Evolutionary conservation across 345 rosid species (phyloP).

Genomic region (Eutrema japonicum): DNA sequence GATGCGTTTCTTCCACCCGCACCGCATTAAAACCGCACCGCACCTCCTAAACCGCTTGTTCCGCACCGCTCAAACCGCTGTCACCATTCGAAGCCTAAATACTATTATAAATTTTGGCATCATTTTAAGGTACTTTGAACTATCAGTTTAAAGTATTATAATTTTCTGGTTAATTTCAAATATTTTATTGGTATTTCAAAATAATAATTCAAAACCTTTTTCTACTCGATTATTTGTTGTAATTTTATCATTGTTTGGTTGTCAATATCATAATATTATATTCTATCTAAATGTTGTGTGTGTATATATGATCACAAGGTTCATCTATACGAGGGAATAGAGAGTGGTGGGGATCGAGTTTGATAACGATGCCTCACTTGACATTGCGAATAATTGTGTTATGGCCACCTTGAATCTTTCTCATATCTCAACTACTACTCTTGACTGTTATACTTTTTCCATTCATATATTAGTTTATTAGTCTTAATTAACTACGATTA

Average conservation of each 20-base stretch:
- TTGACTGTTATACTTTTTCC: conserved; percentile 22
- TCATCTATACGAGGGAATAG: conserved; percentile 34
- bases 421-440: conserved; percentile 40
- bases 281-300: neutral
- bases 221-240: neutral
- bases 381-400: conserved; percentile 39
- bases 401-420: conserved; percentile 42
- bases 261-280: neutral
- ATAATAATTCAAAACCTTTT: neutral
- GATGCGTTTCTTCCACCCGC: too few relatives aligned
- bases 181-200: neutral
- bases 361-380: conserved; percentile 44
- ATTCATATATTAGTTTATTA: conserved; percentile 8
- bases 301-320: conserved; percentile 13
- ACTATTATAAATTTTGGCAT: conserved; percentile 20
- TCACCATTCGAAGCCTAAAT: too few relatives aligned
- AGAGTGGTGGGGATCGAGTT: conserved; percentile 29
- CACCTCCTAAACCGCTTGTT: too few relatives aligned
- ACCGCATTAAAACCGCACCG: too few relatives aligned
- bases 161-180: neutral
- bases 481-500: conserved; percentile 6
- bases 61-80: too few relatives aligned
- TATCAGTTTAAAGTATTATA: neutral
- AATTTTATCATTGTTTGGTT: conserved; percentile 7
- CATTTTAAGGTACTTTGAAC: conserved; percentile 13